Conservation (phyloP, 176 grass and related monocot genomes). For the Cenchrus fungigraminus region DNA sequence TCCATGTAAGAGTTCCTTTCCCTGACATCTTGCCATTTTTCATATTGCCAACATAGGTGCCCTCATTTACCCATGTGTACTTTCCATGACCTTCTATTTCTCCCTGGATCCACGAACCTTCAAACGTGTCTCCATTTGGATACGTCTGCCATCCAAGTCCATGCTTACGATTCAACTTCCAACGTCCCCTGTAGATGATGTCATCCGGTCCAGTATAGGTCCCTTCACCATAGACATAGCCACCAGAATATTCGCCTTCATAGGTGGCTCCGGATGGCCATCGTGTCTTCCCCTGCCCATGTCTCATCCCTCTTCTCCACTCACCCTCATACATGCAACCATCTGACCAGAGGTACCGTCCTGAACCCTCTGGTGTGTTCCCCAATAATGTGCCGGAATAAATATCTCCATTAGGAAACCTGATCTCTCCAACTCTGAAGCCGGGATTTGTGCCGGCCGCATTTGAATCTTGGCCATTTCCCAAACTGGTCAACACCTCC, state of each 20-base stretch:
- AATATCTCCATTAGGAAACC: conserved; percentile 66
- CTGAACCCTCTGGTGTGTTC: conserved; percentile 80
- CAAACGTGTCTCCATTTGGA: conserved; percentile 81
- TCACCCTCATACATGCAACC: conserved; percentile 80
- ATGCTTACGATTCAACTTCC: conserved; percentile 89
- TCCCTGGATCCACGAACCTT: conserved; percentile 96
- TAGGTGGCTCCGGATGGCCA: conserved; percentile 73
- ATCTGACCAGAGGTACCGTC: conserved; percentile 77
- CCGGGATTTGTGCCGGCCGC: conserved; percentile 39
- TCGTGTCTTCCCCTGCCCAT: conserved; percentile 72
- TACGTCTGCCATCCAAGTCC: conserved; percentile 82
- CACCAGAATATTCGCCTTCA: conserved; percentile 81
- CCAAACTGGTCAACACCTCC: conserved; percentile 41
- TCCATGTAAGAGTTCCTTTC: conserved; percentile 93
- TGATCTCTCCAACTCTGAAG: conserved; percentile 64
- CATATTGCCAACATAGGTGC: conserved; percentile 86
- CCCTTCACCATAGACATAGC: conserved; percentile 83
- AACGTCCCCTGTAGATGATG: conserved; percentile 77
- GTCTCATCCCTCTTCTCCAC: conserved; percentile 87
- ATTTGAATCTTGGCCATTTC: conserved; percentile 61
- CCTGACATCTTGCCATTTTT: conserved; percentile 86
- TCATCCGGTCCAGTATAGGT: conserved; percentile 60
- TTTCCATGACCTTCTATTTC: conserved; percentile 82
- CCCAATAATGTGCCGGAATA: conserved; percentile 77
- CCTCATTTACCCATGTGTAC: conserved; percentile 82